phyloP scores from a whole-genome alignment of 352 stramenopile genomes.

The Pythium sukuiense region DNA sequence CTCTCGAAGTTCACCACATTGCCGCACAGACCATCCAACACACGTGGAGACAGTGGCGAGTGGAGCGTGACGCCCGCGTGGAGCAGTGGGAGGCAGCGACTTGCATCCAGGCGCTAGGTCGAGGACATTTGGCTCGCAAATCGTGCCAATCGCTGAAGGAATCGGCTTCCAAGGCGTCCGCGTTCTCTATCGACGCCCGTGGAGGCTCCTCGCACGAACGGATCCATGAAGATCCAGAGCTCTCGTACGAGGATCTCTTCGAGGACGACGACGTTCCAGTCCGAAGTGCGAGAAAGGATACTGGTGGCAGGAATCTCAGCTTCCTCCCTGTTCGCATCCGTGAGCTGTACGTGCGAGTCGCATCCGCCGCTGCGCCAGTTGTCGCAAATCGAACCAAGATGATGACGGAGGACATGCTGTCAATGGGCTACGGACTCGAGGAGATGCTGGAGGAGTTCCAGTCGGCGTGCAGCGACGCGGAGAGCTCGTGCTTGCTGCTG shows the following conservation, averaged over 20 bases:
- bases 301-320: slow-evolving; percentile 33
- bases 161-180: slow-evolving; percentile 22
- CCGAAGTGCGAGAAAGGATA: not conserved
- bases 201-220: not conserved
- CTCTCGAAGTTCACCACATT: slow-evolving; percentile 48
- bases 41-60: slow-evolving; percentile 37
- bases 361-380: not conserved
- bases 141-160: slow-evolving; percentile 44
- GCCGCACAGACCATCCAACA: slow-evolving; percentile 53
- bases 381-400: not conserved
- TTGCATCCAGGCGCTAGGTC: slow-evolving; percentile 68
- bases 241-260: slow-evolving; percentile 5
- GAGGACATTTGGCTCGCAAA: slow-evolving; percentile 53
- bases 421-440: slow-evolving; percentile 37
- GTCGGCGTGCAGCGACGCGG: slow-evolving; percentile 30
- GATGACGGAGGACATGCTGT: slow-evolving; percentile 26
- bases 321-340: slow-evolving; percentile 43
- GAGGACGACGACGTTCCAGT: slow-evolving; percentile 5
- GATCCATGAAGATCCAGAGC: slow-evolving; percentile 20
- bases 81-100: slow-evolving; percentile 58
- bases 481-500: slow-evolving; percentile 33
- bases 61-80: slow-evolving; percentile 24
- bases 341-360: slow-evolving; percentile 33
- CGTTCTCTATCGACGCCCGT: slow-evolving; percentile 19
- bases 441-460: slow-evolving; percentile 51